Evolutionary conservation across 1,139 yeast genomes (phyloP).

Genomic region (Debaryomyces psychrophilus): DNA sequence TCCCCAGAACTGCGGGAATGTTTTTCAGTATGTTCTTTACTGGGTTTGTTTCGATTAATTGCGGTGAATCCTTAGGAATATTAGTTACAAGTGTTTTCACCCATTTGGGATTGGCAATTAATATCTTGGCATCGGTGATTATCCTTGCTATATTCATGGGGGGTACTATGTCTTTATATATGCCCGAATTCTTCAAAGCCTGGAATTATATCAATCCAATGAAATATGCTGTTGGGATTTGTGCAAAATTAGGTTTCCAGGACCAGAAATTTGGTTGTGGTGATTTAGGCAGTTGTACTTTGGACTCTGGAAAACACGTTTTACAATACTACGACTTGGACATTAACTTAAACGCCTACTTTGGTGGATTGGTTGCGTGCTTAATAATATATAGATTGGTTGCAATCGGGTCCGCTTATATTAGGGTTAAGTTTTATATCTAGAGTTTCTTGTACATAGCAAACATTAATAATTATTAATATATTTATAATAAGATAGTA

Average conservation of each 20-base stretch:
- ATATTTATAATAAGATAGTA: not conserved
- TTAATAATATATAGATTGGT: slow-evolving; percentile 37
- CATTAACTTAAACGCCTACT: slow-evolving; percentile 31
- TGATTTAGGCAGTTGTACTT: slow-evolving; percentile 28
- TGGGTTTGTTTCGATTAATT: slow-evolving; percentile 58
- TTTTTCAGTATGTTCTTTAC: slow-evolving; percentile 67
- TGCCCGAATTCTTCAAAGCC: slow-evolving; percentile 70
- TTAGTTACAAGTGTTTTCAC: slow-evolving; percentile 72
- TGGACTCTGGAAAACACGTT: slow-evolving; percentile 40
- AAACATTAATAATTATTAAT: not conserved
- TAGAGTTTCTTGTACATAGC: not conserved
- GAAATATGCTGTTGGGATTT: slow-evolving; percentile 65
- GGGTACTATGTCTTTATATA: slow-evolving; percentile 78
- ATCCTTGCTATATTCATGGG: slow-evolving; percentile 81
- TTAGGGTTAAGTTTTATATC: slow-evolving; percentile 30
- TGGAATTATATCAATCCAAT: slow-evolving; percentile 75
- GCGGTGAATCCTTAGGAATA: slow-evolving; percentile 86
- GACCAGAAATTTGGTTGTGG: slow-evolving; percentile 42
- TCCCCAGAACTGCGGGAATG: slow-evolving; percentile 69
- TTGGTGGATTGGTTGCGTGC: slow-evolving; percentile 44
- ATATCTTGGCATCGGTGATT: slow-evolving; percentile 63
- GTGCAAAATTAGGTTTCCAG: slow-evolving; percentile 41
- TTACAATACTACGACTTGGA: slow-evolving; percentile 37
- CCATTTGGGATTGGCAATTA: slow-evolving; percentile 81
- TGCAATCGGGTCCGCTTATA: slow-evolving; percentile 30